phyloP scores from a whole-genome alignment of 2,329 filamentous ascomycete genomes.

The Ceratocystis smalleyi region DNA sequence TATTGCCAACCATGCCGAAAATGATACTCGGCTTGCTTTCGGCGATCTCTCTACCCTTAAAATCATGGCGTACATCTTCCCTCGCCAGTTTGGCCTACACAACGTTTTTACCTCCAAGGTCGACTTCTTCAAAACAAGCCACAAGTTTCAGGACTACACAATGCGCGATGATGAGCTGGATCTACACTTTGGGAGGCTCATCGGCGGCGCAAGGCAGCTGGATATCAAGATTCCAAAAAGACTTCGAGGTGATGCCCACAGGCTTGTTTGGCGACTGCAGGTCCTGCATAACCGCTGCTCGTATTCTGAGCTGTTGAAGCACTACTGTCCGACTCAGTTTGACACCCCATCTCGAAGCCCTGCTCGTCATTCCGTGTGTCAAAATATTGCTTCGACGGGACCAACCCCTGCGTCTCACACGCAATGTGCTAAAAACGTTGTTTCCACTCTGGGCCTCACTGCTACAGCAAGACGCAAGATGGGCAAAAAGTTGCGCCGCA shows the following conservation, averaged over 20 bases:
- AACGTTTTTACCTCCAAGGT: conserved; percentile 73
- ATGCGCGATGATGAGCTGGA: conserved; percentile 68
- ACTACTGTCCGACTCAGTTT: conserved; percentile 53
- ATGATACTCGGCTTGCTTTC: not conserved
- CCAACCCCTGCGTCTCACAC: not conserved
- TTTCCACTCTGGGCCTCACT: not conserved
- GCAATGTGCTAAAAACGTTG: not conserved
- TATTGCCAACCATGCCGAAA: conserved; percentile 19
- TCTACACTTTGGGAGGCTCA: conserved; percentile 19
- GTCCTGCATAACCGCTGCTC: conserved; percentile 58
- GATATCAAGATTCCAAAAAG: conserved; percentile 41
- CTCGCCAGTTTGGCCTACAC: conserved; percentile 73
- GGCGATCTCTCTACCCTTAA: conserved; percentile 40
- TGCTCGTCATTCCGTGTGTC: not conserved
- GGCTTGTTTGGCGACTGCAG: conserved; percentile 53
- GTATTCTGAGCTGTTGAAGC: conserved; percentile 59
- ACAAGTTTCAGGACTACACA: conserved; percentile 72
- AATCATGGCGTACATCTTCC: conserved; percentile 86
- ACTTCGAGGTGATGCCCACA: conserved; percentile 45
- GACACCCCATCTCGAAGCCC: not conserved
- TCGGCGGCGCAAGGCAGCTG: conserved; percentile 5
- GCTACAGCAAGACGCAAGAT: not conserved
- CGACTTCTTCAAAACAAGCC: conserved; percentile 48
- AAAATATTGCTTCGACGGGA: not conserved
- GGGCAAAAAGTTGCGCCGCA: not conserved